Evolutionary conservation across 306 rosid genomes (phyloP).

Genomic region (Hylodesmum podocarpum): DNA sequence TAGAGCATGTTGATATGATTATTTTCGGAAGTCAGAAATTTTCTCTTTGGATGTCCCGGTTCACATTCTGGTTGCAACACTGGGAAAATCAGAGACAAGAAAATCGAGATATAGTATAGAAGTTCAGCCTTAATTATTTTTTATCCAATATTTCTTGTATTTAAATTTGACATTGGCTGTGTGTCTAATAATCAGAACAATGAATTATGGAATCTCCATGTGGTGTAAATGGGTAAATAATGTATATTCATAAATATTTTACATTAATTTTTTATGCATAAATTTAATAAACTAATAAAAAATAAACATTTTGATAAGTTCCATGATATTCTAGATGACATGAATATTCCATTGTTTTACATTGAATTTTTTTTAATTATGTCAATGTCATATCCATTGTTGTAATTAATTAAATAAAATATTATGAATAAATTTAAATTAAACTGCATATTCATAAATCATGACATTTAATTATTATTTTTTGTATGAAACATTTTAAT

Average conservation of each 20-base stretch:
- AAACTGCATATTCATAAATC: too few species aligned
- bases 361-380: too few species aligned
- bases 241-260: neutral
- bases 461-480: too few species aligned
- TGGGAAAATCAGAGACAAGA: neutral
- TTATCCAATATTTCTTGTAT: neutral
- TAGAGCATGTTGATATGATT: constrained; percentile 35
- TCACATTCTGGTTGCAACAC: neutral
- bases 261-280: neutral
- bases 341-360: too few species aligned
- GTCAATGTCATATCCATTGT: too few species aligned
- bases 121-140: neutral
- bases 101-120: neutral
- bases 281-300: neutral
- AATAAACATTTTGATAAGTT: too few species aligned
- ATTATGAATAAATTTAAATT: too few species aligned
- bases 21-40: neutral
- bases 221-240: neutral
- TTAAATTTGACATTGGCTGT: too few species aligned
- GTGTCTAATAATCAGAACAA: neutral
- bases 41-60: neutral
- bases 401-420: too few species aligned
- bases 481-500: too few species aligned
- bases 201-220: neutral
- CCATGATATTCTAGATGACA: too few species aligned